Percentiles rank a stretch among this genome's conserved stretches.
These are phyloP conservation scores for Cephalotrichum gorgonifer DNA, from an alignment of 2,329 filamentous ascomycete species.

Conservation along the genomic window DNA sequence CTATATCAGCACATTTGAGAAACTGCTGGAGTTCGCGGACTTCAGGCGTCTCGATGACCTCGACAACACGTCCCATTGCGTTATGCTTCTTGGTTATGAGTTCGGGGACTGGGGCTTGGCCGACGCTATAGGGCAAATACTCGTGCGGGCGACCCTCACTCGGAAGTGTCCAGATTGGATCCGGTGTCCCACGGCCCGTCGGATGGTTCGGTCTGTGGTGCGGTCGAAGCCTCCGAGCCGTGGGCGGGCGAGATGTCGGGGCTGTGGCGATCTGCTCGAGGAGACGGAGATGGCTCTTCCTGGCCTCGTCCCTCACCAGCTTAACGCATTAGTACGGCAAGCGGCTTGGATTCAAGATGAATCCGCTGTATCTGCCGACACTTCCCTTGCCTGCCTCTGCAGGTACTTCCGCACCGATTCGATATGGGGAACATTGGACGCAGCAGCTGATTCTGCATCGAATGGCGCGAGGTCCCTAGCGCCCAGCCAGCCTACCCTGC, in stretches of 20 bases:
- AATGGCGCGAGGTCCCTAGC: conserved; percentile 10
- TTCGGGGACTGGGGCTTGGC: neutral
- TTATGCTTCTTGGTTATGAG: neutral
- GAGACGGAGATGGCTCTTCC: neutral
- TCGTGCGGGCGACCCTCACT: neutral
- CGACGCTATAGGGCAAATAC: neutral
- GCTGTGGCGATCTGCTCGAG: neutral
- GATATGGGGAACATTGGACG: conserved; percentile 5
- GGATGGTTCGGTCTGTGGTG: neutral
- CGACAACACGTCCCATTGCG: neutral
- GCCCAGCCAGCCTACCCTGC: conserved; percentile 11
- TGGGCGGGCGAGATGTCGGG: neutral
- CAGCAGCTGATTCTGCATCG: neutral
- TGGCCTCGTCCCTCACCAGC: neutral
- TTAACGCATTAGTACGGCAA: neutral
- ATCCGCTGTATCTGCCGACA: neutral
- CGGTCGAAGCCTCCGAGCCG: neutral
- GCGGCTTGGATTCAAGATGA: neutral
- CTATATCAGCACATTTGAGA: neutral
- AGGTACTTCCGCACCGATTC: conserved; percentile 7
- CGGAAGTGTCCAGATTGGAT: neutral
- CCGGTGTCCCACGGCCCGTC: neutral
- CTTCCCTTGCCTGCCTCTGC: conserved; percentile 2
- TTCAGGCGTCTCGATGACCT: neutral
- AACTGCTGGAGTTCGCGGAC: neutral